Conservation (phyloP, 495 filamentous ascomycete species). For the Neurospora intermedia region DNA sequence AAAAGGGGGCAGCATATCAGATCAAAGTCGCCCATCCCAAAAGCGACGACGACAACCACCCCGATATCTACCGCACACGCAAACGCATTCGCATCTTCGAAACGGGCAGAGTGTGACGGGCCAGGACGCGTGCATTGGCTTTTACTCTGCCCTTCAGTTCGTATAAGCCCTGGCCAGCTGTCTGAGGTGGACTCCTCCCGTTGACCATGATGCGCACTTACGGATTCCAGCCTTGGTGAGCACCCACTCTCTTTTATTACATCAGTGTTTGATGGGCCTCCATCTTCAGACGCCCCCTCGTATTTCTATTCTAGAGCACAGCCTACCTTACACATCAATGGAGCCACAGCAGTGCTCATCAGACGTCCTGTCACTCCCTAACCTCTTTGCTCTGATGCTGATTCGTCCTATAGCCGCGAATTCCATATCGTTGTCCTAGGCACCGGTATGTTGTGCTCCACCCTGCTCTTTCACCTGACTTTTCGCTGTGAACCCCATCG, state of each 20-base stretch:
- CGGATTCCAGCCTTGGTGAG: slow-evolving; percentile 23
- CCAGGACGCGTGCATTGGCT: neutral
- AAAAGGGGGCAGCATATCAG: neutral
- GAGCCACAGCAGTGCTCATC: neutral
- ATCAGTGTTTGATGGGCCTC: neutral
- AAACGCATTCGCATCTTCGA: neutral
- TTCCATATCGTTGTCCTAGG: slow-evolving; percentile 27
- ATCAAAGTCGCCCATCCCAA: neutral
- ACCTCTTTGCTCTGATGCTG: slow-evolving; percentile 2
- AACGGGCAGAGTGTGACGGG: neutral
- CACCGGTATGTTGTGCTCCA: slow-evolving; percentile 17
- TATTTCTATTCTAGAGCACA: neutral
- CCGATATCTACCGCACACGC: neutral
- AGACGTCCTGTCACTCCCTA: neutral
- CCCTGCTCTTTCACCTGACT: neutral
- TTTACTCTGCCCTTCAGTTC: neutral
- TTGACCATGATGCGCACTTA: slow-evolving; percentile 20
- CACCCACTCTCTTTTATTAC: neutral
- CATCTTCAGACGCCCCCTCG: neutral
- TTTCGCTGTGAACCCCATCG: neutral
- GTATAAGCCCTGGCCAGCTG: neutral
- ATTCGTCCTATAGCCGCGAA: slow-evolving; percentile 16
- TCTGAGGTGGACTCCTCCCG: neutral
- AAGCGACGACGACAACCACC: neutral
- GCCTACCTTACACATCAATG: neutral